phyloP scores from a whole-genome alignment of 306 rosid species.

The Cucumis hystrix region DNA sequence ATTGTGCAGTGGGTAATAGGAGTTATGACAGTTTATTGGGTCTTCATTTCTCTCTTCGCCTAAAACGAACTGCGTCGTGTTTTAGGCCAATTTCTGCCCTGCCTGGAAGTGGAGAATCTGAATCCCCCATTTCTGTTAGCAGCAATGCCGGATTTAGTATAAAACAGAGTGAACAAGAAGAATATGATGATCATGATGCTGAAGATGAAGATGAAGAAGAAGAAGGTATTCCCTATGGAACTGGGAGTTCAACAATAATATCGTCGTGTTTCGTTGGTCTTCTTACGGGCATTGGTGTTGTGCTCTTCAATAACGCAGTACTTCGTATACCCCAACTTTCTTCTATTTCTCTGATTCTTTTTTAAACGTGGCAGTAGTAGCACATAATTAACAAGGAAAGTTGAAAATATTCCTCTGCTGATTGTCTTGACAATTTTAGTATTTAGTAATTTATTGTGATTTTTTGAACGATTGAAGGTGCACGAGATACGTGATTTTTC shows the following conservation, averaged over 20 bases:
- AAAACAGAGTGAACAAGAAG: not conserved
- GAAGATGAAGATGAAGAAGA: constrained; percentile 14
- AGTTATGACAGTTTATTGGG: not conserved
- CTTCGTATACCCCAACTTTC: constrained; percentile 7
- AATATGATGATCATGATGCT: not conserved
- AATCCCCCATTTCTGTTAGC: constrained; percentile 5
- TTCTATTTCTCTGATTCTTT: not conserved
- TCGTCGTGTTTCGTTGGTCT: constrained; percentile 81
- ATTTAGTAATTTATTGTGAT: not conserved
- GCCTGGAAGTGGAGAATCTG: constrained; percentile 13
- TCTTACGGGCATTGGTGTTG: constrained; percentile 72
- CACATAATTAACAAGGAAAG: not conserved
- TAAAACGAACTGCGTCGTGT: not conserved
- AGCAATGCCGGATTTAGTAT: not conserved
- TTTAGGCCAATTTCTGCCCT: constrained; percentile 14
- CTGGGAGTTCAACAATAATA: constrained; percentile 34
- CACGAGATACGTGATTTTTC: constrained; percentile 62
- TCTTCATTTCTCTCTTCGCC: not conserved
- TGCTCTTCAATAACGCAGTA: constrained; percentile 62
- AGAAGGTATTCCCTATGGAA: constrained; percentile 14
- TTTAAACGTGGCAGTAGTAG: too few relatives aligned
- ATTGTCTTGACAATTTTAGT: not conserved
- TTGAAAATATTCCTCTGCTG: not conserved
- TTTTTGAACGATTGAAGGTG: constrained; percentile 24
- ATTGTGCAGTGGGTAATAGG: not conserved